Evolutionary conservation across 176 grass and related monocot genomes (phyloP), one percentile per base, ranked within the genome.

Genomic region (Rhipidocladum racemiflorum): DNA sequence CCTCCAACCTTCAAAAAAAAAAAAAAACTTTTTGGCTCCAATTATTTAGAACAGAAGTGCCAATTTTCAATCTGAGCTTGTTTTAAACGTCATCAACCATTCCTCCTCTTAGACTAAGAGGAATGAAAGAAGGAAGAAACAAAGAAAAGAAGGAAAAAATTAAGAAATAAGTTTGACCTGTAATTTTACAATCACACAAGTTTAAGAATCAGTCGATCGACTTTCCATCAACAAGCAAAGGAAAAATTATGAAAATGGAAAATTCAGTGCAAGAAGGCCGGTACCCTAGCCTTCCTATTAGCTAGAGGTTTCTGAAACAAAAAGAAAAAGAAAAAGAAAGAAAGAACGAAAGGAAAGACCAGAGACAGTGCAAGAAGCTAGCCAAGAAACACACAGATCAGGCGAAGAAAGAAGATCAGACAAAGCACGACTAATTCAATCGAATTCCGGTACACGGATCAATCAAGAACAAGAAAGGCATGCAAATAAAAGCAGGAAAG

Each of bases 191-290:
- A 45, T 23, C 72, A 38, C 4, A 4, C 56, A 8, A 70, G 16
- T 29, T 4, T 39, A 70, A 51, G 42, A 77, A 82, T 87, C 51
- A 21, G 49, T 43, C 65, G 9, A 55, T 43, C 65, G 9, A 55
- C 27, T 65, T 50, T 79, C 77, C 39, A n/a, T 30, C 28, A 76
- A 2, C 17, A 32, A 68, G 29, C 14, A 68, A 70, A 63, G 27
- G 56, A 0, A 44, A 64, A 89, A 56, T 48, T 38, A 36, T 44
- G 54, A 36, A 14, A 35, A 76, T 29, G 78, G 12, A 82, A 45
- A 81, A 85, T 85, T 70, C 77, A 63, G 77, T 46, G 48, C 72
- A 56, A 28, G 38, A 84, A 53, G 56, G n/a, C n/a, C 36, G 44
- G 35, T 82, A 14, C 30, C 54, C 49, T 69, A 48, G 70, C 68